Base-by-base conservation (phyloP, 225 moss, liverwort and hornwort genomes). In the Polytrichum commune region DNA sequence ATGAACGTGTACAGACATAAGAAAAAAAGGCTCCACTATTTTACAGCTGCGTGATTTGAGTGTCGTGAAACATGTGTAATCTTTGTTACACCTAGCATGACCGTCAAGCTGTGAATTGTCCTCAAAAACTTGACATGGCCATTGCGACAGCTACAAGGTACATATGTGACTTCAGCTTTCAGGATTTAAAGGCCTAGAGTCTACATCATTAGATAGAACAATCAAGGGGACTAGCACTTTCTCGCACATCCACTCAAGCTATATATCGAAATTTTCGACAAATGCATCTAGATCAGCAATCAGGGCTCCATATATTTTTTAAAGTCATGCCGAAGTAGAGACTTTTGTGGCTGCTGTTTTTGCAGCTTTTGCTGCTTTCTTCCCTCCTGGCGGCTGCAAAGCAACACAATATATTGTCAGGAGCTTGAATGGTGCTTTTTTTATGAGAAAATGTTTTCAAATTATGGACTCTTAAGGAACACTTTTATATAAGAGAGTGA, bases 291-390 rank as follows among this genome's bases (percentile, higher is more conserved):
- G 74, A 63, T 65, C 63, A 65, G 63, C 5, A 70, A 72, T 58
- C 56, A 30, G 69, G 55, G 33, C 54, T 6, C 54, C 54, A 16
- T 27, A 7, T 27, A 26, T 9, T 5, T 27, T 22, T 53, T 54
- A 55, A 63, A 35, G 27, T 73, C 60, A 85, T 54, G 79, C 82
- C 35, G 82, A 85, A 29, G 82, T 65, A 4, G 85, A 82, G 62
- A 82, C 77, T 57, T 85, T 85, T 76, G 79, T 73, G 53, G 76
- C 78, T 22, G 72, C 82, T 65, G 82, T 71, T 66, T 79, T 63
- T 63, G 62, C 16, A 9, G 10, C 27, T 63, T 63, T 79, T 18
- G 32, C 63, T 70, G 68, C 3, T 19, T 64, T 74, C 74, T 66
- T 74, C 55, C 76, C 38, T 35, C 63, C 60, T 5, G 24, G 60